Evolutionary conservation across 257 asterid species (phyloP), one percentile per base, ranked within the genome.

Genomic region (Solanum pimpinellifolium): DNA sequence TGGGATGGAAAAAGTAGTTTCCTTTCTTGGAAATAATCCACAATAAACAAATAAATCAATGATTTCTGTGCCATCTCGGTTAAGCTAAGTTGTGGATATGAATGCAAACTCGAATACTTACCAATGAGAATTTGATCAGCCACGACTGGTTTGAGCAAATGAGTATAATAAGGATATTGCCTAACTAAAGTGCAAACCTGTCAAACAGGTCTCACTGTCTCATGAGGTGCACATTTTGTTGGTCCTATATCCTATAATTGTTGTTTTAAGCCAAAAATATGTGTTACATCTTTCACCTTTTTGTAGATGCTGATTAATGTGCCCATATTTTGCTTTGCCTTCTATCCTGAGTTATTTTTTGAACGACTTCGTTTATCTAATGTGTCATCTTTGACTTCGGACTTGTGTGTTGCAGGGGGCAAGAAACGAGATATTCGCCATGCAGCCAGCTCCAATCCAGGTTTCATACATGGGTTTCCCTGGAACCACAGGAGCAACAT

Each of bases 381-480:
- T 46, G 39, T 78, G 20, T 70, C 31, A 85, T 85, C 52, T 72
- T 12, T 15, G 49, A 21, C 74, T 62, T 87, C 13, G 41, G 76
- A 86, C 9, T 73, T 23, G 69, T 85, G 77, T 86, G 66, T 84
- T 86, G 84, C 91, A 97, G 99, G 99, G 99, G n/a, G 99, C 99
- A 39, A 94, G 99, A 91, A 97, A 97, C 89, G 99, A 97, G 92
- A 93, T 97, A 91, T 97, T 97, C 92, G 96, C 99, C 85, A 96
- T 97, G 99, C 98, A 95, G 90, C 99, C 99, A 56, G 99, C 99
- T 88, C 99, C 99, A 29, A 94, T 97, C 92, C 99, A 97, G 94
- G 99, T 97, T 88, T 97, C 99, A 33, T 97, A 97, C 85, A 97
- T 97, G 99, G 99, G 99, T 83, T 97, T 97, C 89, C 99, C 99